These are phyloP conservation scores for Ramichloridium luteum DNA, from an alignment of 2,329 filamentous ascomycete species.

Conservation along the genomic window DNA sequence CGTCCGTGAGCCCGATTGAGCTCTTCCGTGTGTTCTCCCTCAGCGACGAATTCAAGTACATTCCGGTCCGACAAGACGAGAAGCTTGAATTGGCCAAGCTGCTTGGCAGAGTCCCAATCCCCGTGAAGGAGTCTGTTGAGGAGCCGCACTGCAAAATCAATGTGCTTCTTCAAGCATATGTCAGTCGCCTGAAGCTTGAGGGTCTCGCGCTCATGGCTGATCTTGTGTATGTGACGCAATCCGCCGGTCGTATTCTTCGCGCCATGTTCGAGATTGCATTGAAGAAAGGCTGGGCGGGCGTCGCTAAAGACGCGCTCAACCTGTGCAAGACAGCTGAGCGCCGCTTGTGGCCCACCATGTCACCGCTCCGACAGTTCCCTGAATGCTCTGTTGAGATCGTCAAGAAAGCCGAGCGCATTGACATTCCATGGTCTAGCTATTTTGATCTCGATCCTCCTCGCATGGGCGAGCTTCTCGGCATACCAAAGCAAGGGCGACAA, in stretches of 20 bases:
- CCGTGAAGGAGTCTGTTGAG: conserved; percentile 94
- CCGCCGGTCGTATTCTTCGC: conserved; percentile 85
- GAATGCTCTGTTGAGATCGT: conserved; percentile 72
- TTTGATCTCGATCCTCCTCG: conserved; percentile 92
- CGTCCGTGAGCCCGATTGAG: conserved; percentile 84
- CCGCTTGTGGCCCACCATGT: conserved; percentile 99
- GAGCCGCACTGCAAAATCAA: conserved; percentile 98
- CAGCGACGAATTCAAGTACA: conserved; percentile 98
- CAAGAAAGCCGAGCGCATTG: conserved; percentile 85
- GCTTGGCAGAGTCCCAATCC: conserved; percentile 78
- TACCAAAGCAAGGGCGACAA: conserved; percentile 74
- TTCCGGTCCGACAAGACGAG: conserved; percentile 92
- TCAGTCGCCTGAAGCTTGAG: conserved; percentile 85
- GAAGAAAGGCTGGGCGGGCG: conserved; percentile 89
- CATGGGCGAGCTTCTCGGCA: conserved; percentile 86
- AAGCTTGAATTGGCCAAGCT: conserved; percentile 92
- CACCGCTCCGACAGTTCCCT: conserved; percentile 81
- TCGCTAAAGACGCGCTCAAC: conserved; percentile 83
- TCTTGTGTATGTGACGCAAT: conserved; percentile 97
- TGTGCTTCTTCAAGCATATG: conserved; percentile 89
- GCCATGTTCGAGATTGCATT: conserved; percentile 96
- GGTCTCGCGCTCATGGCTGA: conserved; percentile 95
- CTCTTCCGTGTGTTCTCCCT: conserved; percentile 92
- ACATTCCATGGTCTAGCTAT: conserved; percentile 85
- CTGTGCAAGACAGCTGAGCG: conserved; percentile 99